Base-by-base conservation (phyloP, 768 basidiomycete species). In the Panellus pusillus region DNA sequence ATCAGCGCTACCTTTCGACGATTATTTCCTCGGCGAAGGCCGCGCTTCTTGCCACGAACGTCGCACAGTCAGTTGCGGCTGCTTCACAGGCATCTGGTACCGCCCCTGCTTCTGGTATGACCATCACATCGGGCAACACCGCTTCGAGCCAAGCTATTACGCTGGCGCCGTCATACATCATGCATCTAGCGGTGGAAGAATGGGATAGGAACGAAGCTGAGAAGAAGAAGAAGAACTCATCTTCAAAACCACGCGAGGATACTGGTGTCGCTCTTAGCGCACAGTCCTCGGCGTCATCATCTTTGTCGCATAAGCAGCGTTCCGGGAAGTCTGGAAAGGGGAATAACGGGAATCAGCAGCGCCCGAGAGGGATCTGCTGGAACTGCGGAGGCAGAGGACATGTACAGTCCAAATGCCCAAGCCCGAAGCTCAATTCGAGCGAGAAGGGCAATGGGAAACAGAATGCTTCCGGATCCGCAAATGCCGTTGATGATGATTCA, bases 361-460 rank as follows among this genome's bases (percentile, higher is more conserved):
- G 27, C 2, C 35, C 35, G 11, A 36, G 44, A 46, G 47, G 52
- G 13, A 47, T 49, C 3, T 71, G 70, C 52, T 70, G 63, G 62
- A 68, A 63, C n/a, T 73, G 70, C 49, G 62, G 65, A 1, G 52
- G 63, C 41, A 58, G 62, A 18, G 68, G 64, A 1, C 70, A 72
- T 40, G 54, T 61, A 17, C 18, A 62, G 37, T 37, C 45, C 24
- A 60, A 70, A 14, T 70, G 69, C 54, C 63, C 59, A 13, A 53
- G 49, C 46, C 48, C 52, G 9, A 62, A 61, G 53, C n/a, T n/a
- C n/a, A n/a, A n/a, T n/a, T n/a, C n/a, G n/a, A n/a, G n/a, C n/a
- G n/a, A n/a, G n/a, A n/a, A n/a, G n/a, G n/a, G n/a, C n/a, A n/a
- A n/a, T n/a, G n/a, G n/a, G n/a, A n/a, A n/a, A n/a, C n/a, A n/a